phyloP scores from a whole-genome alignment of 176 grass and related monocot genomes.

The Triticum turgidum region DNA sequence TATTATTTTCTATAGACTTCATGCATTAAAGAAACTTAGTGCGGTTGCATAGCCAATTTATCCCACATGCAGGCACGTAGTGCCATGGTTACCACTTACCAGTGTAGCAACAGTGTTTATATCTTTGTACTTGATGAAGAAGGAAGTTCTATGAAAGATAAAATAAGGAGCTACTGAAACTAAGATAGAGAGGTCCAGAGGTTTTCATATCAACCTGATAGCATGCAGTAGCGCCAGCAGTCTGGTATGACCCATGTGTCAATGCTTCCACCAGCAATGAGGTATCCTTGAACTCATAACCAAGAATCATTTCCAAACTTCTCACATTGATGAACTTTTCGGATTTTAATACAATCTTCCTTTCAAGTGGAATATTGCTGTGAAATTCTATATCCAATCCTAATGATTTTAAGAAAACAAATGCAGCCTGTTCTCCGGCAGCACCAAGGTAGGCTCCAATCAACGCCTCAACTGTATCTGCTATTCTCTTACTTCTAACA shows the following conservation, averaged over 20 bases:
- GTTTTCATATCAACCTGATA: slow-evolving; percentile 55
- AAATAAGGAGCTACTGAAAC: not conserved
- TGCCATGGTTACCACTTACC: not conserved
- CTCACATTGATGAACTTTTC: slow-evolving; percentile 54
- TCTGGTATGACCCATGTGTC: slow-evolving; percentile 70
- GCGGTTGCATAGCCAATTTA: not conserved
- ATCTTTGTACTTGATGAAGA: not conserved
- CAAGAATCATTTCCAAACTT: slow-evolving; percentile 44
- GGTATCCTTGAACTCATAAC: slow-evolving; percentile 54
- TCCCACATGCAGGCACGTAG: not conserved
- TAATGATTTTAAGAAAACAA: slow-evolving; percentile 54
- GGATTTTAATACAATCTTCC: not conserved
- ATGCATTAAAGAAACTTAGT: not conserved
- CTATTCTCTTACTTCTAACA: slow-evolving; percentile 67
- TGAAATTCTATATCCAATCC: slow-evolving; percentile 62
- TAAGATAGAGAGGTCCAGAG: slow-evolving; percentile 1
- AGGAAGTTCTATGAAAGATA: not conserved
- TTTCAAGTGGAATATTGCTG: slow-evolving; percentile 33
- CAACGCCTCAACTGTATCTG: slow-evolving; percentile 71
- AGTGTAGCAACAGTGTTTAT: not conserved
- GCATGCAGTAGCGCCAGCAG: slow-evolving; percentile 52
- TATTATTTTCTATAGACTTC: not conserved
- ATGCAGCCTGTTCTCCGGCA: slow-evolving; percentile 60
- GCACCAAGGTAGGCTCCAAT: slow-evolving; percentile 56
- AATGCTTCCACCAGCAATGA: slow-evolving; percentile 72